A percentile compares a stretch with the other conserved stretches of the same genome.
These are phyloP conservation scores for Hypoxylon rickii DNA, from an alignment of 495 filamentous ascomycete genomes.

Conservation along the genomic window DNA sequence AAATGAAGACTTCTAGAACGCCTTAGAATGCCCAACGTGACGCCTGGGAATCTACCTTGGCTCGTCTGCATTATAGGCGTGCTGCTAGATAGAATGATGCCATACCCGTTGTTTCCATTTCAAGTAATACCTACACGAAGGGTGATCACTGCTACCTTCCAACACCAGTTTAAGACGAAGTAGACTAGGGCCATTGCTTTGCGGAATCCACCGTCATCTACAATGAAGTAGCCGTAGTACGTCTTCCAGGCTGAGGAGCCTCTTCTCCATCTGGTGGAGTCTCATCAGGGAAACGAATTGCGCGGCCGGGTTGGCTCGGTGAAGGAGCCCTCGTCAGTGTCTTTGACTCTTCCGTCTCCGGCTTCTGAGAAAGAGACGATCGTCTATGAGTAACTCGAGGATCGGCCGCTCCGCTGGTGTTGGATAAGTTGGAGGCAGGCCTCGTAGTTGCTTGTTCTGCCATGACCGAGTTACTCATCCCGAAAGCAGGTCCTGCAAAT, in stretches of 20 bases:
- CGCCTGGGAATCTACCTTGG: no score
- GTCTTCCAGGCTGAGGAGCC: constrained; percentile 2
- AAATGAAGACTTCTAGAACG: no score
- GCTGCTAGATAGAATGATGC: constrained; percentile 6
- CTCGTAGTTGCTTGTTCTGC: constrained; percentile 13
- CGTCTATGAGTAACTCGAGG: constrained; percentile 6
- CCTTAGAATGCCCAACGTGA: no score
- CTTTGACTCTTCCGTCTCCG: constrained; percentile 1
- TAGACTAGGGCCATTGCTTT: no score
- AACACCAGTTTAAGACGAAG: neutral
- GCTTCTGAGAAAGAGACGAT: neutral
- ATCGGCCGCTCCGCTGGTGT: constrained; percentile 3
- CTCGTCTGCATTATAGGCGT: neutral
- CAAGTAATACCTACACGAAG: neutral
- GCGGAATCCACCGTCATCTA: no score
- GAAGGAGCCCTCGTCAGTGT: constrained; percentile 2
- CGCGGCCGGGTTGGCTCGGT: constrained; percentile 30
- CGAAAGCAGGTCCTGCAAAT: constrained; percentile 51
- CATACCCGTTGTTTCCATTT: constrained; percentile 15
- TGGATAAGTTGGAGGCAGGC: constrained; percentile 1
- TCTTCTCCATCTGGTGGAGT: neutral
- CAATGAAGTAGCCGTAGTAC: neutral
- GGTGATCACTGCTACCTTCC: constrained; percentile 14
- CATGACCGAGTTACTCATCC: constrained; percentile 57
- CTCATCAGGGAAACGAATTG: constrained; percentile 54